phyloP scores from a whole-genome alignment of 176 grass and related monocot genomes.

The Aechmea fasciata region DNA sequence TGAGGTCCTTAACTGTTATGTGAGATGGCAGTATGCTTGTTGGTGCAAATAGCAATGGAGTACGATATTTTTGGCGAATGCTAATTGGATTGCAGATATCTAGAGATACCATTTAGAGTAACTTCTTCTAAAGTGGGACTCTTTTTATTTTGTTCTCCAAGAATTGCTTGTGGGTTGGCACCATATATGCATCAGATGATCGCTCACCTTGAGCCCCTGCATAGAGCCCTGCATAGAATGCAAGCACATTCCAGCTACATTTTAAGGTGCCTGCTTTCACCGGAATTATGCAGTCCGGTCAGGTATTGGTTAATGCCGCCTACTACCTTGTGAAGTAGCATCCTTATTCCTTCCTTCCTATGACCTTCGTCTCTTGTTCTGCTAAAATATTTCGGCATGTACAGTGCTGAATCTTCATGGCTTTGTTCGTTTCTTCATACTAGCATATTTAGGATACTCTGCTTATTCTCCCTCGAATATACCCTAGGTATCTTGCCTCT shows the following conservation, averaged over 20 bases:
- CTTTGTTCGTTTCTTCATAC: too few species aligned
- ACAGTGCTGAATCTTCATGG: too few species aligned
- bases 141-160: too few species aligned
- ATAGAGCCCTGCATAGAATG: constrained; percentile 69
- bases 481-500: constrained; percentile 84
- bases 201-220: constrained; percentile 54
- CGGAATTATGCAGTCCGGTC: constrained; percentile 76
- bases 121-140: too few species aligned
- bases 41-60: constrained; percentile 84
- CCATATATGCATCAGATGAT: constrained; percentile 37
- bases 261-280: constrained; percentile 86
- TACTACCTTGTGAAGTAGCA: too few species aligned
- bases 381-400: too few species aligned
- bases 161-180: neutral
- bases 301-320: constrained; percentile 12
- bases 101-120: too few species aligned
- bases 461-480: too few species aligned
- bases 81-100: constrained; percentile 53
- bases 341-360: neutral
- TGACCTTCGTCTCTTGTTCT: neutral
- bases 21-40: constrained; percentile 97
- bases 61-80: constrained; percentile 82
- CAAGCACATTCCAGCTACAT: constrained; percentile 84
- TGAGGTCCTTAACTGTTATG: constrained; percentile 71
- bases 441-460: too few species aligned